These are phyloP conservation scores for Xylaria sp. DNA, from an alignment of 2,329 filamentous ascomycete species.

Conservation along the genomic window DNA sequence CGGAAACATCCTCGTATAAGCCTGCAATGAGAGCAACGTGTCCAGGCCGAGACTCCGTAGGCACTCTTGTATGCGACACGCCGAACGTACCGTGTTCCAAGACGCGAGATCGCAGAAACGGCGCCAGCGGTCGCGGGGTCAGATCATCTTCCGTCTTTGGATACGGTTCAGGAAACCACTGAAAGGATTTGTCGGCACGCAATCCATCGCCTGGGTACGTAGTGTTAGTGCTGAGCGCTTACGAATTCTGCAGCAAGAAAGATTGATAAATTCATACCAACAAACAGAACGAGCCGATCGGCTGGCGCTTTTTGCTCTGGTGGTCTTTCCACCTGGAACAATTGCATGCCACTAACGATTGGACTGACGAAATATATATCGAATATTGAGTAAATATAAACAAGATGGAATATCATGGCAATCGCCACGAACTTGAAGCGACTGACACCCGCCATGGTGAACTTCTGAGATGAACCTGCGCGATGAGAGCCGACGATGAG, in stretches of 20 bases:
- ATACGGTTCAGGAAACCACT: slow-evolving; percentile 84
- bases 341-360: slow-evolving; percentile 90
- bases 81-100: slow-evolving; percentile 91
- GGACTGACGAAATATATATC: slow-evolving; percentile 98
- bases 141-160: slow-evolving; percentile 59
- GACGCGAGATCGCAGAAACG: slow-evolving; percentile 84
- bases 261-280: slow-evolving; percentile 55
- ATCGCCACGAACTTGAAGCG: slow-evolving; percentile 82
- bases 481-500: background rate
- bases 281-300: slow-evolving; percentile 85
- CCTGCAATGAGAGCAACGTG: slow-evolving; percentile 97
- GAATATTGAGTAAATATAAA: slow-evolving; percentile 95
- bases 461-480: slow-evolving; percentile 10
- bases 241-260: background rate
- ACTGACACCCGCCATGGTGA: slow-evolving; percentile 48
- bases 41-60: slow-evolving; percentile 91
- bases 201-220: slow-evolving; percentile 68
- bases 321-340: slow-evolving; percentile 64
- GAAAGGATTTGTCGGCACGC: slow-evolving; percentile 95
- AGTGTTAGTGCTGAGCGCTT: slow-evolving; percentile 14
- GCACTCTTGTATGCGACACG: slow-evolving; percentile 92
- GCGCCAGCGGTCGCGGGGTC: slow-evolving; percentile 75
- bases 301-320: slow-evolving; percentile 64
- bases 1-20: slow-evolving; percentile 94
- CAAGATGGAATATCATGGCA: slow-evolving; percentile 85